phyloP scores from a whole-genome alignment of 345 rosid genomes.

The Eutrema heterophyllum region DNA sequence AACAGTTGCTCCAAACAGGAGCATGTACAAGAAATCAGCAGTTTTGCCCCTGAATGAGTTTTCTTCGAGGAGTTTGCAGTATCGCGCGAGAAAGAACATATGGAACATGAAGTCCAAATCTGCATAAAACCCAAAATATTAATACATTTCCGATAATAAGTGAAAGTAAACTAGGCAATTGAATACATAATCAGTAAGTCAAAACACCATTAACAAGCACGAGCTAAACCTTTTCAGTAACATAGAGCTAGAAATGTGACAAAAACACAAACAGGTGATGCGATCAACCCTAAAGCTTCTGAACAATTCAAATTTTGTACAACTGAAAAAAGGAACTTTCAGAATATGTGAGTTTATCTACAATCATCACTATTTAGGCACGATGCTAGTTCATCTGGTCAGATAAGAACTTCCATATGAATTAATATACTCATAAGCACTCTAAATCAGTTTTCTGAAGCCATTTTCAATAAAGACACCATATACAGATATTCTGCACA shows the following conservation, averaged over 20 bases:
- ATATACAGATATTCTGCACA: background rate
- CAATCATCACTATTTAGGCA: background rate
- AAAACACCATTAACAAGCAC: background rate
- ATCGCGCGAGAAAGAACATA: constrained; percentile 98
- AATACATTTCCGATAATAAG: background rate
- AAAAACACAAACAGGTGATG: background rate
- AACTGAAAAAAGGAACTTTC: background rate
- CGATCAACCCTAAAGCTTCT: background rate
- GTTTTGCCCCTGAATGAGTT: constrained; percentile 98
- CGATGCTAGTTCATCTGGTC: background rate
- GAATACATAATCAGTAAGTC: background rate
- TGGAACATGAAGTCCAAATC: constrained; percentile 98
- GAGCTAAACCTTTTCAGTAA: background rate
- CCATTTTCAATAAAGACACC: background rate
- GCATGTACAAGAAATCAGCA: constrained; percentile 98
- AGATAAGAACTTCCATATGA: background rate
- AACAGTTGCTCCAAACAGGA: constrained; percentile 86
- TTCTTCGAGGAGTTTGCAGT: constrained; percentile 99
- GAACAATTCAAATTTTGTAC: background rate
- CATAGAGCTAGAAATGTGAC: background rate
- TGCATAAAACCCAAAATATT: constrained; percentile 14
- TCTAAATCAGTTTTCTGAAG: background rate
- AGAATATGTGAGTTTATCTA: background rate
- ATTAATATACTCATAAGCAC: background rate
- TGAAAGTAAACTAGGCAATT: background rate